Conservation (phyloP, 2,329 filamentous ascomycete genomes). For the Fusarium veterinarium region DNA sequence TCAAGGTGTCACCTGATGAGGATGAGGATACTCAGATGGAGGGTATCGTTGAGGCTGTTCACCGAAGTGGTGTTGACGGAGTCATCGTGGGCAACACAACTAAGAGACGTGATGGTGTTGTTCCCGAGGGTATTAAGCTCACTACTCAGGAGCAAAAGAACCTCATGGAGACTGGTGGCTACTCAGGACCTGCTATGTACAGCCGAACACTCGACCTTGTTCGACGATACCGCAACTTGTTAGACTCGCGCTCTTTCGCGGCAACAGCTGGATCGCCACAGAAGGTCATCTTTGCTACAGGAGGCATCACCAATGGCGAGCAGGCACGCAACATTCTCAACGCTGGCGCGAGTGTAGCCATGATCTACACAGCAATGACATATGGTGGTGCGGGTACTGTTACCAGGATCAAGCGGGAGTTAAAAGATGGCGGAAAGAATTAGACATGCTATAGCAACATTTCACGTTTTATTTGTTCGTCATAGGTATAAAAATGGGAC, state of each 20-base stretch:
- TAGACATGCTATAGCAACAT: conserved; percentile 38
- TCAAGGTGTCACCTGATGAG: conserved; percentile 97
- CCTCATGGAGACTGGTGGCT: conserved; percentile 84
- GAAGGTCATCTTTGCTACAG: conserved; percentile 93
- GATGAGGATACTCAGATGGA: conserved; percentile 85
- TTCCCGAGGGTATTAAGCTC: conserved; percentile 75
- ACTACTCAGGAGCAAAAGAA: conserved; percentile 73
- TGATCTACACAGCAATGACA: conserved; percentile 85
- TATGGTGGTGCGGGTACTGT: conserved; percentile 74
- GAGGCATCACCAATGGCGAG: conserved; percentile 88
- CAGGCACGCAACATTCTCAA: conserved; percentile 86
- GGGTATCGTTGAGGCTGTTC: conserved; percentile 89
- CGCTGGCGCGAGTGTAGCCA: conserved; percentile 89
- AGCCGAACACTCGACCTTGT: conserved; percentile 83
- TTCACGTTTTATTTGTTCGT: conserved; percentile 38
- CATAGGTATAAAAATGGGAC: conserved; percentile 9
- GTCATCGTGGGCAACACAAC: conserved; percentile 98
- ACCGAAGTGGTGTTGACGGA: conserved; percentile 87
- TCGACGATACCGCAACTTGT: conserved; percentile 77
- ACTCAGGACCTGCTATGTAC: conserved; percentile 91
- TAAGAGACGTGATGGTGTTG: conserved; percentile 77
- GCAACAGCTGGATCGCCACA: conserved; percentile 53
- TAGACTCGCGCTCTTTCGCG: conserved; percentile 63
- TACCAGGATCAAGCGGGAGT: conserved; percentile 73
- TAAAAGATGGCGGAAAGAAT: conserved; percentile 57